A percentile compares a stretch with the other conserved stretches of the same genome.
Evolutionary conservation across 2,329 filamentous ascomycete species (phyloP).

Genomic region (Exophiala sp.): DNA sequence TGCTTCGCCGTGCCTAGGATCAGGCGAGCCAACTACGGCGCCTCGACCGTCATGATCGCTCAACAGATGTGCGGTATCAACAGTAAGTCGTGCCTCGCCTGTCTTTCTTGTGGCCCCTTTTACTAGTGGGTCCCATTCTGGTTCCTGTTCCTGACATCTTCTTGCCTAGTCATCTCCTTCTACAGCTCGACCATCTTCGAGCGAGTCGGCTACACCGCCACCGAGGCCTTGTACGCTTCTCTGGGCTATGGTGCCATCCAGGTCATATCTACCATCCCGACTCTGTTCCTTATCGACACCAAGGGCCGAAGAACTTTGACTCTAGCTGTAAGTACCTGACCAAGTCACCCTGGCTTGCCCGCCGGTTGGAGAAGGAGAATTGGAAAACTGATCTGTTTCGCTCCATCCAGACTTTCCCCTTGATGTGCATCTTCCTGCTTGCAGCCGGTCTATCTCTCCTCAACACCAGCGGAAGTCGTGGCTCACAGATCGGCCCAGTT

Average conservation of each 20-base stretch:
- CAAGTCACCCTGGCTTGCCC: no score
- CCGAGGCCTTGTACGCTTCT: slow-evolving; percentile 53
- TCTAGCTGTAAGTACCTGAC: slow-evolving; percentile 1
- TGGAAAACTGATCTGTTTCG: neutral
- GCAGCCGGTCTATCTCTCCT: slow-evolving; percentile 33
- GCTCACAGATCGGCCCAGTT: slow-evolving; percentile 33
- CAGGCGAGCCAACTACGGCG: slow-evolving; percentile 52
- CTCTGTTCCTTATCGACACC: slow-evolving; percentile 61
- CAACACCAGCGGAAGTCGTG: slow-evolving; percentile 24
- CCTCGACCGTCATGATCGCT: slow-evolving; percentile 60
- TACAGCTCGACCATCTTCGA: slow-evolving; percentile 60
- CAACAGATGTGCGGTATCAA: slow-evolving; percentile 43
- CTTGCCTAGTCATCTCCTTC: slow-evolving; percentile 50
- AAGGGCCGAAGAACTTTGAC: slow-evolving; percentile 57
- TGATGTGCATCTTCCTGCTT: slow-evolving; percentile 48
- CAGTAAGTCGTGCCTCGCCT: slow-evolving; percentile 36
- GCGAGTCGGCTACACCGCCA: slow-evolving; percentile 48
- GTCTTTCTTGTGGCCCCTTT: no score
- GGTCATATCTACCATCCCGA: slow-evolving; percentile 59
- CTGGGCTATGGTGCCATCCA: slow-evolving; percentile 62
- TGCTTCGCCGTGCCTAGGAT: slow-evolving; percentile 58
- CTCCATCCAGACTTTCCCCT: slow-evolving; percentile 57
- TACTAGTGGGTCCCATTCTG: no score
- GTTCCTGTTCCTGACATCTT: no score
- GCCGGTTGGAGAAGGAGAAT: no score